phyloP scores from a whole-genome alignment of 2,329 filamentous ascomycete species.

The Byssothecium circinans region DNA sequence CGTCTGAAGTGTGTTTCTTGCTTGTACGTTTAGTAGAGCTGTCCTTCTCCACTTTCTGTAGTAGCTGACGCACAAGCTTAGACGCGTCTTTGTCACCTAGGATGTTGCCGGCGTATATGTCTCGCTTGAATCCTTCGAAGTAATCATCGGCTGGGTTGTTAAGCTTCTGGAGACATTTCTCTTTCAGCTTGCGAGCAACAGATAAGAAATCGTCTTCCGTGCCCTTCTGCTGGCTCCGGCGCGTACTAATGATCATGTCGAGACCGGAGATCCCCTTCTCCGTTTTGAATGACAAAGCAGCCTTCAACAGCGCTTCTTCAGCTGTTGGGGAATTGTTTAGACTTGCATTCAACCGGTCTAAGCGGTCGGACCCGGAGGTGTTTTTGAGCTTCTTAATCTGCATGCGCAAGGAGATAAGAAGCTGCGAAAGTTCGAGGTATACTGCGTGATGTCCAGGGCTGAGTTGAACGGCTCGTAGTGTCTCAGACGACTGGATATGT shows the following conservation, averaged over 20 bases:
- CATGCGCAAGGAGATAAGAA: constrained; percentile 56
- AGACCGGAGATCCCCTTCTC: constrained; percentile 17
- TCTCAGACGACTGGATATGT: constrained; percentile 48
- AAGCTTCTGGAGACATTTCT: constrained; percentile 6
- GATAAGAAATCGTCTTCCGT: constrained; percentile 15
- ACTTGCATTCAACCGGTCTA: constrained; percentile 48
- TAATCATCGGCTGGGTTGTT: constrained; percentile 13
- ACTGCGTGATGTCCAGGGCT: constrained; percentile 53
- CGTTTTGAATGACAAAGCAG: constrained; percentile 32
- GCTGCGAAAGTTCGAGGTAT: constrained; percentile 59
- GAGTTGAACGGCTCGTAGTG: constrained; percentile 49
- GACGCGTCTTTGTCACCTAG: constrained; percentile 27
- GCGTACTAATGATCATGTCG: constrained; percentile 14
- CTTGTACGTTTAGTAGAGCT: constrained; percentile 7
- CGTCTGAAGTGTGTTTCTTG: constrained; percentile 8
- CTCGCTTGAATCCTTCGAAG: constrained; percentile 21
- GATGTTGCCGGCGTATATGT: constrained; percentile 17
- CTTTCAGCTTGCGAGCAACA: constrained; percentile 7
- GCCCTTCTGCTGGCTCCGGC: constrained; percentile 16
- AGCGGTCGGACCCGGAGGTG: constrained; percentile 42
- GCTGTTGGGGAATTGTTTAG: constrained; percentile 50
- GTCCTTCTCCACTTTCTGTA: constrained; percentile 11
- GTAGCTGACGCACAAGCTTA: constrained; percentile 5
- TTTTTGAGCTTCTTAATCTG: constrained; percentile 44
- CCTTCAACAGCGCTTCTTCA: constrained; percentile 58